Evolutionary conservation across 108 stramenopile species (phyloP), one percentile per base, ranked within the genome.

Genomic region (Nannochloropsis gaditana): DNA sequence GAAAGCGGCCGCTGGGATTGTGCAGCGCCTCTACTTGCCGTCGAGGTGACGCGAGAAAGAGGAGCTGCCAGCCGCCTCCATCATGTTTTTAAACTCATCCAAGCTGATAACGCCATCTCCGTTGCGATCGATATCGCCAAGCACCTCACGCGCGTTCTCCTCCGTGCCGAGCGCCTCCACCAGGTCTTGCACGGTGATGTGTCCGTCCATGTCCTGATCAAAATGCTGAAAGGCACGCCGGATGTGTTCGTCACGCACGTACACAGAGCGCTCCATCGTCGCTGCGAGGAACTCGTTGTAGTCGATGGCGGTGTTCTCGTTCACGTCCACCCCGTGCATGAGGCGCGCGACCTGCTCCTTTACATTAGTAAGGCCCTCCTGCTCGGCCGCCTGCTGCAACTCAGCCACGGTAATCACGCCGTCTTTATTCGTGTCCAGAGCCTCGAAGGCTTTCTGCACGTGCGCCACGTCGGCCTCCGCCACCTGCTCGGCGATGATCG

Each of bases 31-130:
- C 31, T 31, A 31, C 31, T 31, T 31, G 31, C 31, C 31, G 31
- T 31, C 31, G n/a, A 73, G n/a, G 59, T 73, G 59, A 73, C 6
- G 59, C 15, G n/a, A 73, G 59, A 73, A 73, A 73, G n/a, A 8
- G 59, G n/a, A n/a, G 59, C 15, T 50, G 42, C 84, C 59, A n/a
- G 59, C 59, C 59, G 59, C 83, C 19, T 80, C 45, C 89, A 92
- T 92, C 91, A 92, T 91, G 1, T 44, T 42, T 21, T 83, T 73
- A 59, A 94, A 94, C 85, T 96, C 96, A 82, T 93, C 93, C 84
- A 93, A 97, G 42, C 90, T 92, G 17, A 97, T 95, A 15, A 87
- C 90, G 21, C 95, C 95, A 89, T 97, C 96, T 59, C 92, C 89
- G 85, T 96, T 86, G 9, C 43, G 83, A 85, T 97, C 95, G 45